A percentile compares a stretch with the other conserved stretches of the same genome.
Evolutionary conservation across 1,284 basidiomycete genomes (phyloP).

Genomic region (Hemileia vastatrix): DNA sequence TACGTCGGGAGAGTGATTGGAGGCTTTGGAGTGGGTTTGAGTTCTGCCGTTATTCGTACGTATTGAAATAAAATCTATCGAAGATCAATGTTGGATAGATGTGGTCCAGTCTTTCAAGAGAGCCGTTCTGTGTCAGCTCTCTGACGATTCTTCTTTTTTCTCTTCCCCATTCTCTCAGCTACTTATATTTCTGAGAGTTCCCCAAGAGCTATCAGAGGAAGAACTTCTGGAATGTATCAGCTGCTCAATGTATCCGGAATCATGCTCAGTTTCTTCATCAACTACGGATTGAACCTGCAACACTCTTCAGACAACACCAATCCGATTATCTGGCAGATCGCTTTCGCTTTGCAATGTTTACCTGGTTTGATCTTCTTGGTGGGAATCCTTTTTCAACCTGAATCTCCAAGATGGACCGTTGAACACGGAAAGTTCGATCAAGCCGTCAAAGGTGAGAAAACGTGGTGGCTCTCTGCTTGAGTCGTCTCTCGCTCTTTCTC

Average conservation of each 20-base stretch:
- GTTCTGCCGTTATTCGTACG: slow-evolving; percentile 27
- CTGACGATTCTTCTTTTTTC: not conserved
- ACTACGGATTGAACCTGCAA: slow-evolving; percentile 27
- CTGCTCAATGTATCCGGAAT: slow-evolving; percentile 37
- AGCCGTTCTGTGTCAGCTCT: too few species aligned
- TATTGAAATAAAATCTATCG: too few species aligned
- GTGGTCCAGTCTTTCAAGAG: too few species aligned
- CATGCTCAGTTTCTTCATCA: slow-evolving; percentile 29
- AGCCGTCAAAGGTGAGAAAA: slow-evolving; percentile 33
- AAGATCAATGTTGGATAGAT: too few species aligned
- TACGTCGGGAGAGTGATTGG: slow-evolving; percentile 34
- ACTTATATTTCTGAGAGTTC: slow-evolving; percentile 26
- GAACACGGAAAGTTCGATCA: slow-evolving; percentile 43
- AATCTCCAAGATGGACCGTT: slow-evolving; percentile 37
- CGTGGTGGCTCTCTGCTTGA: slow-evolving; percentile 18
- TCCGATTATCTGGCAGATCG: slow-evolving; percentile 31
- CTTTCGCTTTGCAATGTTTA: slow-evolving; percentile 38
- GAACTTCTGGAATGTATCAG: slow-evolving; percentile 31
- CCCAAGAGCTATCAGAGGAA: slow-evolving; percentile 28
- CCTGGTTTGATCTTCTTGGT: slow-evolving; percentile 34
- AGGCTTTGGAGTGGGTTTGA: slow-evolving; percentile 27
- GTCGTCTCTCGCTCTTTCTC: slow-evolving; percentile 15
- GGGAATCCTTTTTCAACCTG: slow-evolving; percentile 35
- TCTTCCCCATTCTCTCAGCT: not conserved
- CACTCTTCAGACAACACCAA: slow-evolving; percentile 22